phyloP scores from a whole-genome alignment of 352 stramenopile genomes.

The Phytophthora syringae region DNA sequence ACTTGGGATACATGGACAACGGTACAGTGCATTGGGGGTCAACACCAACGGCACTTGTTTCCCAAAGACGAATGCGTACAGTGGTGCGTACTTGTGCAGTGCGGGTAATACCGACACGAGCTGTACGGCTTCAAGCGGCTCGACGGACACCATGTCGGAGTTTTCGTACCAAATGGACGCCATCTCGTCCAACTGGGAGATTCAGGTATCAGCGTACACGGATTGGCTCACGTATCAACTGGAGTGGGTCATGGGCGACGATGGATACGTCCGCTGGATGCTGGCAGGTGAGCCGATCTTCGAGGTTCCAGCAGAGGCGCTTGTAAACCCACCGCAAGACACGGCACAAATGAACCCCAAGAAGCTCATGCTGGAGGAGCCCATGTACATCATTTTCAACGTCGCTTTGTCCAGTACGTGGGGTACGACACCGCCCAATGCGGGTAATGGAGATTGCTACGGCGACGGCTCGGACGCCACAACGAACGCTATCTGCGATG shows the following conservation, averaged over 20 bases:
- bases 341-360: slow-evolving; percentile 61
- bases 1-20: slow-evolving; percentile 49
- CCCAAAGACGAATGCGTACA: slow-evolving; percentile 66
- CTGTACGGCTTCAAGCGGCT: slow-evolving; percentile 34
- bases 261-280: slow-evolving; percentile 77
- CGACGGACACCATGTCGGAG: slow-evolving; percentile 22
- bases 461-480: slow-evolving; percentile 40
- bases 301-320: slow-evolving; percentile 75
- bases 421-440: slow-evolving; percentile 68
- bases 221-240: slow-evolving; percentile 80
- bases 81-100: slow-evolving; percentile 60
- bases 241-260: slow-evolving; percentile 66
- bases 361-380: slow-evolving; percentile 93
- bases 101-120: slow-evolving; percentile 48
- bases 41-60: slow-evolving; percentile 74
- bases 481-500: slow-evolving; percentile 58
- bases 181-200: slow-evolving; percentile 90
- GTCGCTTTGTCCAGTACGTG: slow-evolving; percentile 92
- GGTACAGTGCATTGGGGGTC: slow-evolving; percentile 53
- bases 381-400: slow-evolving; percentile 95
- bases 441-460: slow-evolving; percentile 47
- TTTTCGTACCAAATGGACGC: slow-evolving; percentile 93
- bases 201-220: slow-evolving; percentile 83
- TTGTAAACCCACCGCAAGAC: slow-evolving; percentile 64
- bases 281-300: slow-evolving; percentile 88